A percentile compares a stretch with the other conserved stretches of the same genome.
Conservation (phyloP, 1,284 basidiomycete genomes). For the Trichosporon coremiiforme region DNA sequence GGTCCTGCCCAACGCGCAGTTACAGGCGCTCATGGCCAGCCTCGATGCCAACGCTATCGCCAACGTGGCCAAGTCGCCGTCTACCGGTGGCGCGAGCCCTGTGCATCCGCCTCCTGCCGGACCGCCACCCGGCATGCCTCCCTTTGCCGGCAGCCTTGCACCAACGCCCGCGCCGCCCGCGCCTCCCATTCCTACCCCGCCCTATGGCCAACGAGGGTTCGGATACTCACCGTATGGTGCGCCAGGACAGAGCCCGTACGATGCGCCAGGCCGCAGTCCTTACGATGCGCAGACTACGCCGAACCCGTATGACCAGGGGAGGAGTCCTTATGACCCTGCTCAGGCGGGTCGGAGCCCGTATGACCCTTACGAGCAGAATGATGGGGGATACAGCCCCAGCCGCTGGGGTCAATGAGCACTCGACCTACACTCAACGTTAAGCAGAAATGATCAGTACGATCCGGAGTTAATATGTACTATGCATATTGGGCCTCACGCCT, state of each 20-base stretch:
- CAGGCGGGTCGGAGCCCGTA: neutral
- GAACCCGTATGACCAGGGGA: neutral
- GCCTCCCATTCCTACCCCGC: neutral
- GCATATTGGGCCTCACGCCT: neutral
- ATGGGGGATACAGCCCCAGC: conserved; percentile 8
- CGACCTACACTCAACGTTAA: too few species aligned
- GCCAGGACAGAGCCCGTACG: neutral
- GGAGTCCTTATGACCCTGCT: neutral
- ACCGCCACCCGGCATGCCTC: neutral
- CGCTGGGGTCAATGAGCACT: neutral
- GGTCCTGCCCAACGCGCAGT: conserved; percentile 47
- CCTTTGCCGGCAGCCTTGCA: neutral
- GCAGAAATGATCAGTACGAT: neutral
- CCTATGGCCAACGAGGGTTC: neutral
- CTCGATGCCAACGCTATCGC: conserved; percentile 42
- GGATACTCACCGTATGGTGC: neutral
- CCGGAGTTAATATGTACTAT: neutral
- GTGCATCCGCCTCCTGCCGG: neutral
- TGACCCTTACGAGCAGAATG: conserved; percentile 1
- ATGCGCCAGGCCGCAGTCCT: neutral
- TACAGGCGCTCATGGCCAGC: conserved; percentile 49
- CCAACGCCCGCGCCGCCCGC: too few species aligned
- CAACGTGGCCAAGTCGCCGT: neutral
- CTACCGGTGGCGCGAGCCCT: neutral
- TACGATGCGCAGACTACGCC: neutral